These are phyloP conservation scores for Yamadazyma insecticola DNA, from an alignment of 805 yeast genomes.

Conservation along the genomic window DNA sequence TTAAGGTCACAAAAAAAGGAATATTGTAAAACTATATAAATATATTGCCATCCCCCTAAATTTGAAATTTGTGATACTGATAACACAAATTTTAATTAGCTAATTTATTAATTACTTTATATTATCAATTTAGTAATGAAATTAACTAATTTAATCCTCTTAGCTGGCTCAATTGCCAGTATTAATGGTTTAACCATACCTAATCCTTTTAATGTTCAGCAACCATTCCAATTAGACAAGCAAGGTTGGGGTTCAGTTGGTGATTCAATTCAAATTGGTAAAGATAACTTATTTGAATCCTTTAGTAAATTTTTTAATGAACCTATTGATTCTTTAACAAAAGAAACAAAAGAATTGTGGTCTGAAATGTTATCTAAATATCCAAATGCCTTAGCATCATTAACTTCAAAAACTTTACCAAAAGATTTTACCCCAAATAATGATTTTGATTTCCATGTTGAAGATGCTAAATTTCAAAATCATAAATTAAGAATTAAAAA, in stretches of 20 bases:
- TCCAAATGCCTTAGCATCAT: slow-evolving; percentile 49
- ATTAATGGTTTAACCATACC: slow-evolving; percentile 19
- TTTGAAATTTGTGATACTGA: no score
- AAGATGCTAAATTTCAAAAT: slow-evolving; percentile 36
- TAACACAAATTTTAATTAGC: no score
- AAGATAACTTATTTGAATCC: slow-evolving; percentile 33
- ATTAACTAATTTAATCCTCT: slow-evolving; percentile 9
- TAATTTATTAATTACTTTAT: no score
- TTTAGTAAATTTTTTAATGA: slow-evolving; percentile 50
- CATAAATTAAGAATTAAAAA: slow-evolving; percentile 57
- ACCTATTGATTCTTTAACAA: slow-evolving; percentile 45
- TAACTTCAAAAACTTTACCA: slow-evolving; percentile 56
- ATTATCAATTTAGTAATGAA: no score
- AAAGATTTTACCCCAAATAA: slow-evolving; percentile 32
- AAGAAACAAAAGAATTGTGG: slow-evolving; percentile 53
- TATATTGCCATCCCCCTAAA: no score
- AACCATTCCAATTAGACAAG: slow-evolving; percentile 7
- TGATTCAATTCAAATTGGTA: slow-evolving; percentile 12
- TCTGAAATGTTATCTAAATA: slow-evolving; percentile 55
- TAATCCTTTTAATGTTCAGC: slow-evolving; percentile 9
- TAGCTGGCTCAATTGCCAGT: slow-evolving; percentile 13
- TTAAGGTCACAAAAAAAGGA: no score
- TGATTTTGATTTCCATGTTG: slow-evolving; percentile 31
- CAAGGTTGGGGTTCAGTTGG: slow-evolving; percentile 1
- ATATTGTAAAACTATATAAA: no score